These are phyloP conservation scores for Mortierella sp. DNA, from an alignment of 371 early-diverging fungal species.

Conservation along the genomic window DNA sequence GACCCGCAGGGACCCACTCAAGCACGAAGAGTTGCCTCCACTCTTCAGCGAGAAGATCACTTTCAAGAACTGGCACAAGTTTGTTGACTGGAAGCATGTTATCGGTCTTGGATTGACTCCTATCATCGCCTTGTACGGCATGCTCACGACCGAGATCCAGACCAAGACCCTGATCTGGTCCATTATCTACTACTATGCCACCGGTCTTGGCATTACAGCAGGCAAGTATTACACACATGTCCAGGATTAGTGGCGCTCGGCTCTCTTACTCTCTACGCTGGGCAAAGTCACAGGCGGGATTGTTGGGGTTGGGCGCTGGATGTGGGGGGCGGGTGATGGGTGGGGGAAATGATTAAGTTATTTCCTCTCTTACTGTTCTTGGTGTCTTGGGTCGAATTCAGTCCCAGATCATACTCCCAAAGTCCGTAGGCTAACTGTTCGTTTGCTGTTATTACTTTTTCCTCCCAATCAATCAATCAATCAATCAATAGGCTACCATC, in stretches of 20 bases:
- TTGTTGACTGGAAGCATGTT: constrained; percentile 86
- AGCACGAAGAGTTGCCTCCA: constrained; percentile 55
- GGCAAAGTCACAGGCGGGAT: neutral
- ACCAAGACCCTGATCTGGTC: constrained; percentile 81
- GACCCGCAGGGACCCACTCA: constrained; percentile 43
- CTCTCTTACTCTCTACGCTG: constrained; percentile 1
- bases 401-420: too few relatives aligned
- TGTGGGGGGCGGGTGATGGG: too few relatives aligned
- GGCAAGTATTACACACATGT: constrained; percentile 57
- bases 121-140: constrained; percentile 82
- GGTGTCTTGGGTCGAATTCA: too few relatives aligned
- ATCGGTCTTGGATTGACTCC: constrained; percentile 80
- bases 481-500: constrained; percentile 78
- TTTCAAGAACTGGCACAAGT: constrained; percentile 61
- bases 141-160: constrained; percentile 72
- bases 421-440: too few relatives aligned
- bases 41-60: constrained; percentile 65
- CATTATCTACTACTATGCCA: constrained; percentile 81
- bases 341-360: too few relatives aligned
- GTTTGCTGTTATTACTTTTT: too few relatives aligned
- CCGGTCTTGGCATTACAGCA: constrained; percentile 94
- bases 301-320: too few relatives aligned
- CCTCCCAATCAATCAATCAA: too few relatives aligned
- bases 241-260: too few relatives aligned
- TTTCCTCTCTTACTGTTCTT: too few relatives aligned